phyloP scores from a whole-genome alignment of 2,329 filamentous ascomycete species.

The Corynespora cassiicola region DNA sequence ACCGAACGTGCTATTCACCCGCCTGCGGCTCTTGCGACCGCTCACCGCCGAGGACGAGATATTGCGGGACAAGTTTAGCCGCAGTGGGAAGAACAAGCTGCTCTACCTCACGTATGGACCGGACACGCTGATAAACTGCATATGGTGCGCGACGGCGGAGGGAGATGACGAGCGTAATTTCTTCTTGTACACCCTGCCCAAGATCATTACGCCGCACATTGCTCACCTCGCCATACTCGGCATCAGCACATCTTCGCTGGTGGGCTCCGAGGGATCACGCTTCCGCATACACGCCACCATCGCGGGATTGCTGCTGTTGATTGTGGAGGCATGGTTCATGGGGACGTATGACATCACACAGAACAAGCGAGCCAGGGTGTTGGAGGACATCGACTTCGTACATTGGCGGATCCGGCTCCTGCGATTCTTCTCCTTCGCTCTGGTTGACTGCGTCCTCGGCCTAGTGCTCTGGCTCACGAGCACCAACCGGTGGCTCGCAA shows the following conservation, averaged over 20 bases:
- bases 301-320: constrained; percentile 63
- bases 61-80: constrained; percentile 70
- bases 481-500: constrained; percentile 79
- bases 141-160: constrained; percentile 73
- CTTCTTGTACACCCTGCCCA: constrained; percentile 80
- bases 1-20: constrained; percentile 82
- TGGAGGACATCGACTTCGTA: constrained; percentile 70
- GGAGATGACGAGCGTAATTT: constrained; percentile 74
- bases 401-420: constrained; percentile 72
- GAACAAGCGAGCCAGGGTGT: constrained; percentile 67
- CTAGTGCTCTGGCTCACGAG: constrained; percentile 75
- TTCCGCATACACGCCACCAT: constrained; percentile 78
- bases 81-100: constrained; percentile 69
- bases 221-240: constrained; percentile 76
- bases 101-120: constrained; percentile 87
- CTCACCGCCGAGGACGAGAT: constrained; percentile 68
- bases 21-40: constrained; percentile 67
- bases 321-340: constrained; percentile 71
- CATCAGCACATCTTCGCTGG: constrained; percentile 73
- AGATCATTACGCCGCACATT: constrained; percentile 78
- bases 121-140: constrained; percentile 72
- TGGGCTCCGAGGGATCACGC: constrained; percentile 66
- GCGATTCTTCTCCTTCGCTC: constrained; percentile 69
- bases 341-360: constrained; percentile 68
- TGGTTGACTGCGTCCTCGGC: constrained; percentile 69